Conservation (phyloP, 345 rosid genomes). For the Brassica juncea region DNA sequence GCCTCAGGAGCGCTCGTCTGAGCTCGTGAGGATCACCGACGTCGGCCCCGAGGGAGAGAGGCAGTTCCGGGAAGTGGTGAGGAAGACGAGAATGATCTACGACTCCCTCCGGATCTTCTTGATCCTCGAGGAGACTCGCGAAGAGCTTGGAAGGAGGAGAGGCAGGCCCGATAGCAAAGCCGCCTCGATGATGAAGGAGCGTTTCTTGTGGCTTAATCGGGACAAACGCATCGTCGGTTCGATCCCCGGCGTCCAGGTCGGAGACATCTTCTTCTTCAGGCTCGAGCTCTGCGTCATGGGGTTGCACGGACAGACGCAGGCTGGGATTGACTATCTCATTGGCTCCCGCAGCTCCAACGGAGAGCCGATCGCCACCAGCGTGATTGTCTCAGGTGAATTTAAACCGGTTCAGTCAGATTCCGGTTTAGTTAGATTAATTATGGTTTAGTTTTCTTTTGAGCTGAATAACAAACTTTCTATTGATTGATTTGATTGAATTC, state of each 20-base stretch:
- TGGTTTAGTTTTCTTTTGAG: too few relatives aligned
- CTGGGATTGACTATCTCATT: slow-evolving; percentile 80
- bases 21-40: slow-evolving; percentile 78
- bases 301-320: slow-evolving; percentile 78
- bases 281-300: slow-evolving; percentile 87
- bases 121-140: slow-evolving; percentile 45
- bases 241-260: slow-evolving; percentile 73
- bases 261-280: slow-evolving; percentile 76
- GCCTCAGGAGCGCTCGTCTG: slow-evolving; percentile 51
- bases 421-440: too few relatives aligned
- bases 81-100: slow-evolving; percentile 66
- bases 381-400: background rate
- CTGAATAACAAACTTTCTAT: too few relatives aligned
- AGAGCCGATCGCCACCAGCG: slow-evolving; percentile 81
- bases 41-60: slow-evolving; percentile 56
- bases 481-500: too few relatives aligned
- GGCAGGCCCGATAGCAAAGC: slow-evolving; percentile 58
- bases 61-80: slow-evolving; percentile 59
- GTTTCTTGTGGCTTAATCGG: slow-evolving; percentile 69
- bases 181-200: slow-evolving; percentile 60
- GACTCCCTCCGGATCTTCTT: slow-evolving; percentile 59
- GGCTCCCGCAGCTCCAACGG: slow-evolving; percentile 69
- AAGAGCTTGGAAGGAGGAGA: slow-evolving; percentile 35
- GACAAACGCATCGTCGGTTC: slow-evolving; percentile 86
- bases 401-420: too few relatives aligned